Percentiles rank a stretch among this genome's conserved stretches.
These are phyloP conservation scores for Laguncularia racemosa DNA, from an alignment of 345 rosid species.

Conservation along the genomic window DNA sequence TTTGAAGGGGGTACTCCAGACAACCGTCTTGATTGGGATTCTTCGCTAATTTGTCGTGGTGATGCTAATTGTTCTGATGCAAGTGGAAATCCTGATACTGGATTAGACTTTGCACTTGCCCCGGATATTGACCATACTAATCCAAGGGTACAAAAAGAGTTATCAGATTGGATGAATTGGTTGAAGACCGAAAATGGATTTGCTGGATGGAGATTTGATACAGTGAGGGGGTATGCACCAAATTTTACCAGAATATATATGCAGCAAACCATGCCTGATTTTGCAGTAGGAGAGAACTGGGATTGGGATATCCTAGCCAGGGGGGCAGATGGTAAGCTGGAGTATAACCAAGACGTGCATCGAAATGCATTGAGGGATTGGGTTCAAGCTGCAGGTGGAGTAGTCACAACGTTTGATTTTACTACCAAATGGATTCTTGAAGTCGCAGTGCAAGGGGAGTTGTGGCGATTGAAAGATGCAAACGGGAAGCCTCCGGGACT, in stretches of 20 bases:
- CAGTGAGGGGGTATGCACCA: conserved; percentile 62
- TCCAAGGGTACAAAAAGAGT: conserved; percentile 52
- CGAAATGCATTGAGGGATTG: conserved; percentile 49
- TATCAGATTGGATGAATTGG: conserved; percentile 94
- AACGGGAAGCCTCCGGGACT: conserved; percentile 73
- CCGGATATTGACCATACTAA: conserved; percentile 91
- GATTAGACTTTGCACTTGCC: conserved; percentile 36
- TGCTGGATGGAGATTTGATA: conserved; percentile 73
- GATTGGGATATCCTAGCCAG: conserved; percentile 28
- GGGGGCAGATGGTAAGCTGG: conserved; percentile 46
- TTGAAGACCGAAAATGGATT: conserved; percentile 65
- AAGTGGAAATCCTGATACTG: conserved; percentile 64
- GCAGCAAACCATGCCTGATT: conserved; percentile 47
- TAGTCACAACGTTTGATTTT: conserved; percentile 68
- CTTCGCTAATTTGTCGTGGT: conserved; percentile 53
- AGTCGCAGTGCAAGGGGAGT: conserved; percentile 63
- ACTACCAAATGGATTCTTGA: conserved; percentile 81
- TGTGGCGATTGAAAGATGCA: conserved; percentile 67
- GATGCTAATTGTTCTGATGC: conserved; percentile 50
- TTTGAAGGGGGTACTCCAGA: conserved; percentile 89
- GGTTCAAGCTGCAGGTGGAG: conserved; percentile 57
- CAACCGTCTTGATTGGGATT: conserved; percentile 79
- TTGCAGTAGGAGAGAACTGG: conserved; percentile 84
- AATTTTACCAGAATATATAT: conserved; percentile 41
- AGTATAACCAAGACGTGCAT: conserved; percentile 47